A percentile compares a stretch with the other conserved stretches of the same genome.
Conservation (phyloP, 768 basidiomycete genomes). For the Tulasnella sp. region DNA sequence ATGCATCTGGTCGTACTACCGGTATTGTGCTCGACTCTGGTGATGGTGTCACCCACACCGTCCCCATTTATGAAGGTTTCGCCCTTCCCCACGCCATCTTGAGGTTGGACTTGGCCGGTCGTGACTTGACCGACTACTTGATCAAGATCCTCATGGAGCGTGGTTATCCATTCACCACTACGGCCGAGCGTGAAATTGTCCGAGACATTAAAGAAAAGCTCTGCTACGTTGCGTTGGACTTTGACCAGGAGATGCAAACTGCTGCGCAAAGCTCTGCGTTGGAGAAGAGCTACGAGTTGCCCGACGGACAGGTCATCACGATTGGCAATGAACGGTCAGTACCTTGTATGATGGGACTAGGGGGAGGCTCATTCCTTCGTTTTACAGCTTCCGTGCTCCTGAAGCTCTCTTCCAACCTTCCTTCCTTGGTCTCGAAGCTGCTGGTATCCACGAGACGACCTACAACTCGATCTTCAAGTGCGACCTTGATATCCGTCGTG, state of each 20-base stretch:
- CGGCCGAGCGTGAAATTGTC: constrained; percentile 88
- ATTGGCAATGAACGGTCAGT: constrained; percentile 76
- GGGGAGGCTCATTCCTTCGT: background rate
- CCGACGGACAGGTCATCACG: constrained; percentile 88
- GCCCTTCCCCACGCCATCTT: constrained; percentile 85
- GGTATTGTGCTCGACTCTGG: constrained; percentile 93
- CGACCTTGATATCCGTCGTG: constrained; percentile 35
- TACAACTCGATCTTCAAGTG: constrained; percentile 51
- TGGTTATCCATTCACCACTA: constrained; percentile 88
- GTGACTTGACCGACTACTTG: constrained; percentile 76
- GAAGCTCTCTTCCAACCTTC: constrained; percentile 64
- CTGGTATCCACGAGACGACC: constrained; percentile 87
- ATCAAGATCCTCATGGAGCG: constrained; percentile 82
- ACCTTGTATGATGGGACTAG: background rate
- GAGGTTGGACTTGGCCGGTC: constrained; percentile 83
- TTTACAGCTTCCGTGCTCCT: constrained; percentile 43
- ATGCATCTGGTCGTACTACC: constrained; percentile 91
- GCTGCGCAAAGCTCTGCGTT: constrained; percentile 79
- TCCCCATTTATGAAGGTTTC: constrained; percentile 95
- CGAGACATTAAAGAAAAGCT: constrained; percentile 92
- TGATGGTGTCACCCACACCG: constrained; percentile 92
- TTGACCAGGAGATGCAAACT: constrained; percentile 85
- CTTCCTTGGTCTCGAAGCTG: constrained; percentile 60
- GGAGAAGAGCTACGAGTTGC: constrained; percentile 90
- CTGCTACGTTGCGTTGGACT: constrained; percentile 89